Evolutionary conservation across 768 basidiomycete genomes (phyloP).

Genomic region (Psilocybe cyanescens): DNA sequence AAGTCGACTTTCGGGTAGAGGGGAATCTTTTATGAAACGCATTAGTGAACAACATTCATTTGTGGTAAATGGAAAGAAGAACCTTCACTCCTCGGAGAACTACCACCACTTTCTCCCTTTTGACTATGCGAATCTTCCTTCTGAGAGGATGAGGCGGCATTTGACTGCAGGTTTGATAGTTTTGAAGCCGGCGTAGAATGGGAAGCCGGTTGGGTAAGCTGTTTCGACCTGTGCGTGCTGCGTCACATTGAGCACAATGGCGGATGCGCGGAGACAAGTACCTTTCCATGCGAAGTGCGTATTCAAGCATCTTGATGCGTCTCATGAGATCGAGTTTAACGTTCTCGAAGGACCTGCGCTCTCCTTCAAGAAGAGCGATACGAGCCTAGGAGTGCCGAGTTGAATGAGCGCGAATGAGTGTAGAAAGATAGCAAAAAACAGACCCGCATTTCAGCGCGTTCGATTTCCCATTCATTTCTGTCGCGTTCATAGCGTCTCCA

Average conservation of each 20-base stretch:
- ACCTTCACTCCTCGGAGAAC: conserved; percentile 90
- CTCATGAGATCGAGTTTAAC: conserved; percentile 94
- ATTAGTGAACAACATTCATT: conserved; percentile 2
- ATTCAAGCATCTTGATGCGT: conserved; percentile 99
- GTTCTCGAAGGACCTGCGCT: conserved; percentile 96
- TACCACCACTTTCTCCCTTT: conserved; percentile 79
- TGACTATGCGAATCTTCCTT: conserved; percentile 77
- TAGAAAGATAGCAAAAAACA: conserved; percentile 34
- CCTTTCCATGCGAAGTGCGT: conserved; percentile 96
- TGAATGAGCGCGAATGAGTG: conserved; percentile 32
- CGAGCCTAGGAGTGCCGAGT: conserved; percentile 65
- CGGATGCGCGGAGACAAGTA: conserved; percentile 40
- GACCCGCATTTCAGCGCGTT: conserved; percentile 98
- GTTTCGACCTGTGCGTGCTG: conserved; percentile 67
- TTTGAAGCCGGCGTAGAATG: conserved; percentile 70
- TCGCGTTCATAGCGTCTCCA: conserved; percentile 98
- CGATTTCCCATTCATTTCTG: conserved; percentile 99
- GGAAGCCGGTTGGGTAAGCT: conserved; percentile 63
- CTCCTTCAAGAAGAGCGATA: conserved; percentile 96
- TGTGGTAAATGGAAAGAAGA: conserved; percentile 18
- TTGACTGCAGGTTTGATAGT: conserved; percentile 61
- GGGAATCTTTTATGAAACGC: conserved; percentile 56
- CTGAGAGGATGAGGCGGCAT: conserved; percentile 49
- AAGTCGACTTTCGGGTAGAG: conserved; percentile 68
- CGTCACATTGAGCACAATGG: conserved; percentile 23